Base-by-base conservation (phyloP, 2,329 filamentous ascomycete genomes). In the Colletotrichum cuscutae region DNA sequence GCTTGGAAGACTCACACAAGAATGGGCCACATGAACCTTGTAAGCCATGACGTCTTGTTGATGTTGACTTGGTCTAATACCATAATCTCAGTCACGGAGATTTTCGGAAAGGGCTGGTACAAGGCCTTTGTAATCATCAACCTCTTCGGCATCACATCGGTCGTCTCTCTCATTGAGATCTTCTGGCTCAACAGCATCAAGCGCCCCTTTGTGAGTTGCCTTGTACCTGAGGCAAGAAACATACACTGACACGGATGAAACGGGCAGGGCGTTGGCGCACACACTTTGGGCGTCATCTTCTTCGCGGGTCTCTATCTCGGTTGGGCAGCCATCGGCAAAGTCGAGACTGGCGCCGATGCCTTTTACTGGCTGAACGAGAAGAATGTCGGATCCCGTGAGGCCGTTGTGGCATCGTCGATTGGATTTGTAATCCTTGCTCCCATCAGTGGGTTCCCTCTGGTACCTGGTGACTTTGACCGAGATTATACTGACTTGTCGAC, bases 101-200 rank as follows among this genome's bases (percentile, higher is more conserved):
- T 88, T 8, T 85, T 88, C 66, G 85, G 85, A 1, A 79, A 86
- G 53, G 86, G 84, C 46, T 86, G 84, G 80, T 86, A 88, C 78
- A 83, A 84, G 72, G 72, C 82, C 2, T 89, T 86, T 75, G 81
- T 82, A 71, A 80, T 88, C 59, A 76, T 87, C 76, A 87, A 86
- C 62, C 74, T 89, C 56, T 87, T 85, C 77, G 81, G 78, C 9
- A 78, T 86, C 68, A 83, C 83, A 3, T 82, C 86, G 4, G 61
- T 83, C 37, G 79, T 88, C 72, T 86, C 85, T 74, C 74, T 84
- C 9, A 68, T 85, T 37, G 88, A 89, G 80, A 82, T 86, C 0
- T 69, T 86, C 42, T 81, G 83, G 69, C 81, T 89, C 80, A 89
- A 89, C 79, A 89, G 86, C 77, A 87, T 89, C 80, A 86, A 86